Evolutionary conservation across 2,329 filamentous ascomycete genomes (phyloP).

Genomic region (Cercospora sp.): DNA sequence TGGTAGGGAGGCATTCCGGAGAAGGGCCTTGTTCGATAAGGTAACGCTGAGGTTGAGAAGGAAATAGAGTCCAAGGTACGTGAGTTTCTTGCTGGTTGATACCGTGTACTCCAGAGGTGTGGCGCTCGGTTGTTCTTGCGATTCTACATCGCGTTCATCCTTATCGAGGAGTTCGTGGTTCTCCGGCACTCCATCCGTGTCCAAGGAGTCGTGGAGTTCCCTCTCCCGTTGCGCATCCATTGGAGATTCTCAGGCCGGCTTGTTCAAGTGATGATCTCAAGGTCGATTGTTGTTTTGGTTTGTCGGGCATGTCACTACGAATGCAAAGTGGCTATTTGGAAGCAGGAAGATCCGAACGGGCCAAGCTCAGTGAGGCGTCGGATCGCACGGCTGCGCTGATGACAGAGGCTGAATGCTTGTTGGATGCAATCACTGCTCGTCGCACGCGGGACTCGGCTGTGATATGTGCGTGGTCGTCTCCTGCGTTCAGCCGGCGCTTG

Average conservation of each 20-base stretch:
- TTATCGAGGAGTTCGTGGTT: constrained; percentile 23
- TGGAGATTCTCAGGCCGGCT: neutral
- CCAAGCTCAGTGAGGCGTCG: constrained; percentile 1
- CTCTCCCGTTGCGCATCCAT: constrained; percentile 15
- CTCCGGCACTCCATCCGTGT: constrained; percentile 14
- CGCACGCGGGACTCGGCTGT: constrained; percentile 1
- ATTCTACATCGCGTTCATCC: constrained; percentile 21
- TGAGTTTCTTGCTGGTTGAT: constrained; percentile 31
- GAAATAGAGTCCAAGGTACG: constrained; percentile 48
- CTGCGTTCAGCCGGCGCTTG: neutral
- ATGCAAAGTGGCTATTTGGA: neutral
- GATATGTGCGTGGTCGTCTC: neutral
- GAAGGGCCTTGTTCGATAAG: constrained; percentile 61
- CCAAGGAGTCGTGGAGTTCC: constrained; percentile 15
- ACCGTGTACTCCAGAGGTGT: constrained; percentile 30
- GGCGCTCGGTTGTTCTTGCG: constrained; percentile 7
- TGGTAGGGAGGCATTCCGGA: constrained; percentile 58
- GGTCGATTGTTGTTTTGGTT: neutral
- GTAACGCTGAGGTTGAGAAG: constrained; percentile 53
- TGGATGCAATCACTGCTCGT: neutral
- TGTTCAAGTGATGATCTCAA: neutral
- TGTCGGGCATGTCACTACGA: neutral
- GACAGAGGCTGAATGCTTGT: constrained; percentile 6
- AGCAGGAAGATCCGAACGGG: neutral
- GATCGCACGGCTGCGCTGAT: constrained; percentile 7